Evolutionary conservation across 257 asterid species (phyloP).

Genomic region (Thymus mandschuricus): DNA sequence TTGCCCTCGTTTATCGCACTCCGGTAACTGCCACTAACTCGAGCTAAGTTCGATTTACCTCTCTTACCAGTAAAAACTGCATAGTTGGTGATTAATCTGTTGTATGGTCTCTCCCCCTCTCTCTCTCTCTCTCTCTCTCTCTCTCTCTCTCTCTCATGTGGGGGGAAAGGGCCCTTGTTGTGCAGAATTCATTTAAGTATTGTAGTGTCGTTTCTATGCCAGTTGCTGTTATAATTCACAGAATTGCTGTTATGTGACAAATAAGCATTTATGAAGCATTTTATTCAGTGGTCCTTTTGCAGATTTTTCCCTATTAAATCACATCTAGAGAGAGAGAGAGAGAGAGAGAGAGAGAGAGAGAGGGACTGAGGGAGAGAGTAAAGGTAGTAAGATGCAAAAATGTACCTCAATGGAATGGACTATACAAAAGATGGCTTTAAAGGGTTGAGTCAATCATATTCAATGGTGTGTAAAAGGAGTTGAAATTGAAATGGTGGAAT

Average conservation of each 20-base stretch:
- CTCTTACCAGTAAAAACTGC: background rate
- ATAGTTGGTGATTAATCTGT: background rate
- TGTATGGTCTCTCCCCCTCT: background rate
- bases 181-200: slow-evolving; percentile 21
- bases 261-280: slow-evolving; percentile 28
- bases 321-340: background rate
- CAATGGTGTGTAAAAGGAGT: background rate
- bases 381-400: background rate
- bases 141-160: background rate
- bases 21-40: background rate
- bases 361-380: background rate
- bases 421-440: slow-evolving; percentile 3
- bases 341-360: background rate
- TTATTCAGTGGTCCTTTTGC: slow-evolving; percentile 22
- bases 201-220: slow-evolving; percentile 27
- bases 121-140: too few relatives aligned
- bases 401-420: slow-evolving; percentile 31
- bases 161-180: slow-evolving; percentile 17
- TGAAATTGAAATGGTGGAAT: slow-evolving; percentile 8
- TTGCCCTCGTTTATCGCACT: slow-evolving; percentile 23
- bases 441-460: slow-evolving; percentile 22
- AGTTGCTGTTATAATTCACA: slow-evolving; percentile 18
- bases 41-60: background rate
- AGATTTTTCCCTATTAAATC: background rate
- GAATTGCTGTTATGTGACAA: slow-evolving; percentile 24